A percentile compares a stretch with the other conserved stretches of the same genome.
Evolutionary conservation across 805 yeast species (phyloP).

Genomic region (Hanseniaspora lindneri): DNA sequence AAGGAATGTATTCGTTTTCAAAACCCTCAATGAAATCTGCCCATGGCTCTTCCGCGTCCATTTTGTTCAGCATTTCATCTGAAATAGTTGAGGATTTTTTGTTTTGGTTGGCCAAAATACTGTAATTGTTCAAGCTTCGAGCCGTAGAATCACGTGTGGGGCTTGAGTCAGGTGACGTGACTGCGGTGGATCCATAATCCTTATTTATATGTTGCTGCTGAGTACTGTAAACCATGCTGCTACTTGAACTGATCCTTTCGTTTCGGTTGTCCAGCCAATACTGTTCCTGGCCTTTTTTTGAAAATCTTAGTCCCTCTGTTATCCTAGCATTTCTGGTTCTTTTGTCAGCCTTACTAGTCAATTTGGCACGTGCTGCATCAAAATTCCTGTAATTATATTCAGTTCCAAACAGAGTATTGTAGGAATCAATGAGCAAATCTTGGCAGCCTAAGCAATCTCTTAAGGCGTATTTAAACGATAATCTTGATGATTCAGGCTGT

Average conservation of each 20-base stretch:
- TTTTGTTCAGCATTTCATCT: not conserved
- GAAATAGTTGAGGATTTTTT: not conserved
- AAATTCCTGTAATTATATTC: slow-evolving; percentile 72
- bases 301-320: slow-evolving; percentile 72
- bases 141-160: not conserved
- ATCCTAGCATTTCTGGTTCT: slow-evolving; percentile 54
- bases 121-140: not conserved
- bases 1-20: slow-evolving; percentile 22
- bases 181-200: not conserved
- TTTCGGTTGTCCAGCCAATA: slow-evolving; percentile 51
- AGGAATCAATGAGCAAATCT: slow-evolving; percentile 74
- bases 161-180: not conserved
- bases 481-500: slow-evolving; percentile 58
- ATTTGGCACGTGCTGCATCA: slow-evolving; percentile 59
- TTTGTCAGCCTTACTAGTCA: slow-evolving; percentile 57
- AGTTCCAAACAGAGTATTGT: slow-evolving; percentile 52
- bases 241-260: not conserved
- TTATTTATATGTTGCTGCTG: not conserved
- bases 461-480: slow-evolving; percentile 50
- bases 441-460: slow-evolving; percentile 63
- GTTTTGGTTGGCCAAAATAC: not conserved
- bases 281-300: slow-evolving; percentile 62
- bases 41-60: slow-evolving; percentile 21
- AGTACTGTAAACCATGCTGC: not conserved
- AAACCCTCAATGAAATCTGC: slow-evolving; percentile 20